Conservation (phyloP, 2,329 filamentous ascomycete genomes). For the Aspergillus ruber region DNA sequence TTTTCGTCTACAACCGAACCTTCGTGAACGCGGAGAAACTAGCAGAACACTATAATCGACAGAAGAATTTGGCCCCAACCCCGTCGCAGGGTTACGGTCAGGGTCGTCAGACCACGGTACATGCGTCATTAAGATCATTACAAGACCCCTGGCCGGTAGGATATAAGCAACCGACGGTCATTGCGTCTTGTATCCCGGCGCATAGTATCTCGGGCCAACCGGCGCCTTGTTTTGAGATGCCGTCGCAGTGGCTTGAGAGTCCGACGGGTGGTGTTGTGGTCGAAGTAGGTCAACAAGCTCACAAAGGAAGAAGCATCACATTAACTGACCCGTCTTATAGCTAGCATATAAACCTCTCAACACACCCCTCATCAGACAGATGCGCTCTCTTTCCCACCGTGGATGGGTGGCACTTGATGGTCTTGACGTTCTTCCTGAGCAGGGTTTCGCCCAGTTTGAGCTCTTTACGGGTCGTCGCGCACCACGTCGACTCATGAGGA, state of each 20-base stretch:
- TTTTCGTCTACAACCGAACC: constrained; percentile 35
- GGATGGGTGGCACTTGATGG: constrained; percentile 36
- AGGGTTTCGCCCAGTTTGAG: constrained; percentile 37
- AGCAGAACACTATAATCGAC: constrained; percentile 30
- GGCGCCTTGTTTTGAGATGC: constrained; percentile 29
- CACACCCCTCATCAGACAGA: constrained; percentile 31
- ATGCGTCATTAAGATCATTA: constrained; percentile 19
- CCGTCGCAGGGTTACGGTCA: constrained; percentile 3
- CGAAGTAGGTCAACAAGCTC: constrained; percentile 24
- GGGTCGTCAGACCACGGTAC: constrained; percentile 19
- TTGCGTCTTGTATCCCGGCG: constrained; percentile 33
- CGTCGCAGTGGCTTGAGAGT: constrained; percentile 32
- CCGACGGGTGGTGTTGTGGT: constrained; percentile 35
- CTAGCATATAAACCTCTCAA: constrained; percentile 36
- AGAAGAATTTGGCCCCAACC: constrained; percentile 17
- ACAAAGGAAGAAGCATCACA: neutral
- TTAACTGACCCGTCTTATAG: constrained; percentile 10
- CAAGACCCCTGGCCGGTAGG: constrained; percentile 27
- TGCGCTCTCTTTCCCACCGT: constrained; percentile 28
- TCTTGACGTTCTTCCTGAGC: constrained; percentile 34
- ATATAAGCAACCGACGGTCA: constrained; percentile 32
- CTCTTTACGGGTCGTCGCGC: constrained; percentile 34
- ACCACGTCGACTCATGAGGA: constrained; percentile 32
- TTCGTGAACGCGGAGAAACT: constrained; percentile 29
- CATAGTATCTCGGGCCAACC: constrained; percentile 31